These are phyloP conservation scores for Salisapilia sapeloensis DNA, from an alignment of 352 stramenopile genomes.

Conservation along the genomic window DNA sequence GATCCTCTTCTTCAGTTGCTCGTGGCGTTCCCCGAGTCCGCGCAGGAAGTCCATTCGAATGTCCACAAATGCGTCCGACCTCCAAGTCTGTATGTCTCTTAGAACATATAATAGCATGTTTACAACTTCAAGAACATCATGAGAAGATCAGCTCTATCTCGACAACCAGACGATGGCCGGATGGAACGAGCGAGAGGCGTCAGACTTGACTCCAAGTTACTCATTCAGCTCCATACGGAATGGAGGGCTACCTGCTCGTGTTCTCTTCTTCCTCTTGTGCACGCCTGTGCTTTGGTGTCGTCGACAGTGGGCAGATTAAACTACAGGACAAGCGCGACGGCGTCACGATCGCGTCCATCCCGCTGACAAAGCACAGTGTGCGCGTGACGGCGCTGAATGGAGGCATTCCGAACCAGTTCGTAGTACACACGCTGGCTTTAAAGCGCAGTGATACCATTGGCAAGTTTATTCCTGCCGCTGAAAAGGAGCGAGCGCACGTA, in stretches of 20 bases:
- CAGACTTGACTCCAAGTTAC: not conserved
- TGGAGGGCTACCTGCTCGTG: constrained; percentile 63
- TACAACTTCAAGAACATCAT: no score
- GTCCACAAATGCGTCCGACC: no score
- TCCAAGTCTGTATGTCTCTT: no score
- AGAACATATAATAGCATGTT: no score
- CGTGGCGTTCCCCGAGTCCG: constrained; percentile 53
- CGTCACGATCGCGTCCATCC: constrained; percentile 15
- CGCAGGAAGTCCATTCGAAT: constrained; percentile 80
- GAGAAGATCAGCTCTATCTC: no score
- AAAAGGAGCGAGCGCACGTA: constrained; percentile 13
- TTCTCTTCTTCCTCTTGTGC: constrained; percentile 23
- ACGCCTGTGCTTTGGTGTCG: constrained; percentile 40
- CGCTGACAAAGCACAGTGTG: constrained; percentile 47
- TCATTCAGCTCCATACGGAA: constrained; percentile 5
- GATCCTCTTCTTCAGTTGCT: constrained; percentile 85
- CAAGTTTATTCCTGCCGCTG: constrained; percentile 15
- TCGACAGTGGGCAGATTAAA: constrained; percentile 42
- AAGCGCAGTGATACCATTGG: constrained; percentile 28
- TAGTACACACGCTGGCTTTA: constrained; percentile 23
- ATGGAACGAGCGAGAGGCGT: no score
- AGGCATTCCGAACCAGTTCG: constrained; percentile 46
- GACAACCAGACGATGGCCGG: no score
- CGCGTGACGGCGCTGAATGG: constrained; percentile 24
- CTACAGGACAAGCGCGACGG: constrained; percentile 25